Conservation (phyloP, 1,139 yeast species). For the Petasospora rhodanensis region DNA sequence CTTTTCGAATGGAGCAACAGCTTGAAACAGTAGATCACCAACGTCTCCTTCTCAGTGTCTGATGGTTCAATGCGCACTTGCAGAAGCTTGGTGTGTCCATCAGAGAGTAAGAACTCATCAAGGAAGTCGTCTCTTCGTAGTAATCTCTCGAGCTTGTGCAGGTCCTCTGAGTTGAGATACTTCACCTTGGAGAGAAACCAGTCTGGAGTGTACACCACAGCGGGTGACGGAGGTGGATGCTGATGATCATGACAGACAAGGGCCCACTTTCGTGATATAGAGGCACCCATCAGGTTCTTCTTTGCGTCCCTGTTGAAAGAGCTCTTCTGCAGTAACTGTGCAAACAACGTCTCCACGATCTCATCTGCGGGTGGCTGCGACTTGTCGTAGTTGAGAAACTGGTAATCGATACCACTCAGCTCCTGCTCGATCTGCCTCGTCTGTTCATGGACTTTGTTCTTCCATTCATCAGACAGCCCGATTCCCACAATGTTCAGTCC, state of each 20-base stretch:
- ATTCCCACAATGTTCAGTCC: conserved; percentile 23
- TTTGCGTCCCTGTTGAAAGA: conserved; percentile 22
- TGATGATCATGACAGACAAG: conserved; percentile 25
- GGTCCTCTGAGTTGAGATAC: conserved; percentile 15
- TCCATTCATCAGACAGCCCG: conserved; percentile 11
- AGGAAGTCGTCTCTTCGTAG: conserved; percentile 22
- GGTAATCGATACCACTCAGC: too few species aligned
- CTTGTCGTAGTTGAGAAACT: conserved; percentile 24
- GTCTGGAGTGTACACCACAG: conserved; percentile 10
- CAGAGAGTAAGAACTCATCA: conserved; percentile 14
- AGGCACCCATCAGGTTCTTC: conserved; percentile 13
- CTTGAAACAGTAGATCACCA: conserved; percentile 47
- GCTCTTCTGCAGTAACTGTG: conserved; percentile 17
- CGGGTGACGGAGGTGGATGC: conserved; percentile 4
- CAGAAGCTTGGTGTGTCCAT: conserved; percentile 20
- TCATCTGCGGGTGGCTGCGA: conserved; percentile 24
- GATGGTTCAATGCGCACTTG: conserved; percentile 9
- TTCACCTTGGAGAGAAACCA: conserved; percentile 19
- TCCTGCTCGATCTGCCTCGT: too few species aligned
- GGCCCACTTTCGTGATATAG: conserved; percentile 23
- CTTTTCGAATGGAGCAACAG: conserved; percentile 41
- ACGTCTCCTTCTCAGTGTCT: conserved; percentile 43
- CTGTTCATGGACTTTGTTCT: conserved; percentile 6
- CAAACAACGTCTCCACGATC: conserved; percentile 20
- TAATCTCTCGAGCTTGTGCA: conserved; percentile 22